These are phyloP conservation scores for Thecaphora frezii DNA, from an alignment of 1,284 basidiomycete species.

Conservation along the genomic window DNA sequence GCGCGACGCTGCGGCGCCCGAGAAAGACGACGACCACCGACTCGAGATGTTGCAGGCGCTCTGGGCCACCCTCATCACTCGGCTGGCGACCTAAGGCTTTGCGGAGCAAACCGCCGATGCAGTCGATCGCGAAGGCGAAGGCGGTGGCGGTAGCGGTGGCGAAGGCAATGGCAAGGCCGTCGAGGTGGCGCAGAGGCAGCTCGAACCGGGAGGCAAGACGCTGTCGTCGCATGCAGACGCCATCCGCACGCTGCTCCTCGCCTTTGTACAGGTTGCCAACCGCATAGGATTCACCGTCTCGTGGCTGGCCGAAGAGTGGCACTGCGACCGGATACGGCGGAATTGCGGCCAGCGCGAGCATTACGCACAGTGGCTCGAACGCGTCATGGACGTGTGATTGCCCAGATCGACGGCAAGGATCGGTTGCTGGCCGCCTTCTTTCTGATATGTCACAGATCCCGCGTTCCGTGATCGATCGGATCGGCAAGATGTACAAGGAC, in stretches of 20 bases:
- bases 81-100: slow-evolving; percentile 80
- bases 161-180: not conserved
- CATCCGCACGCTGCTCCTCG: slow-evolving; percentile 74
- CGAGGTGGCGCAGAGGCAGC: slow-evolving; percentile 15
- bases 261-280: slow-evolving; percentile 81
- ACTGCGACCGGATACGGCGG: slow-evolving; percentile 75
- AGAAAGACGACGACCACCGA: too few species aligned
- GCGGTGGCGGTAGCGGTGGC: not conserved
- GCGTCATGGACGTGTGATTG: slow-evolving; percentile 42
- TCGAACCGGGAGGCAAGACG: slow-evolving; percentile 5
- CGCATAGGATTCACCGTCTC: slow-evolving; percentile 82
- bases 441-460: slow-evolving; percentile 50
- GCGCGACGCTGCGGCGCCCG: too few species aligned
- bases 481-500: slow-evolving; percentile 48
- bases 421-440: slow-evolving; percentile 45
- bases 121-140: slow-evolving; percentile 1
- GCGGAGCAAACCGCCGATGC: slow-evolving; percentile 26
- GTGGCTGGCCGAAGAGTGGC: slow-evolving; percentile 99
- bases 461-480: slow-evolving; percentile 31
- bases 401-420: slow-evolving; percentile 44
- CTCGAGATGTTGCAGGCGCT: slow-evolving; percentile 60
- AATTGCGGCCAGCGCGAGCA: slow-evolving; percentile 39
- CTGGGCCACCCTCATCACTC: slow-evolving; percentile 86
- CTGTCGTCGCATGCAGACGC: slow-evolving; percentile 67
- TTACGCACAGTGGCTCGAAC: slow-evolving; percentile 42